Evolutionary conservation across 1,284 basidiomycete species (phyloP).

Genomic region (Athelia psychrophila): DNA sequence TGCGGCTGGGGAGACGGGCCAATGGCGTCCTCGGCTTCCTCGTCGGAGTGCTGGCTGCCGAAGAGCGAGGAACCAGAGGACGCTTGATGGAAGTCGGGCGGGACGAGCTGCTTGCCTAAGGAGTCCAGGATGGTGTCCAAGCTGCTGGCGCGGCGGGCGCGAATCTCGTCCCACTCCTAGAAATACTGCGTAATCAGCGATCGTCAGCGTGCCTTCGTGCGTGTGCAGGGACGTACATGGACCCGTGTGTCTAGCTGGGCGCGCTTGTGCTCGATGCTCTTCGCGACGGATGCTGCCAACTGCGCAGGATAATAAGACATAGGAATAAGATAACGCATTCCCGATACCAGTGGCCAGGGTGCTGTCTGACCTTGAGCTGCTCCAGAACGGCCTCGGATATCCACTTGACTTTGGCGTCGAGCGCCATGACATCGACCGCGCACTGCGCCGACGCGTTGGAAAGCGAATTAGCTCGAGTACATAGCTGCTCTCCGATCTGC

Average conservation of each 20-base stretch:
- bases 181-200: neutral
- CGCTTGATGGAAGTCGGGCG: slow-evolving; percentile 69
- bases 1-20: slow-evolving; percentile 15
- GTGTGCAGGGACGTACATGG: slow-evolving; percentile 43
- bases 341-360: too few species aligned
- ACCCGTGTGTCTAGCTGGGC: slow-evolving; percentile 54
- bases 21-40: slow-evolving; percentile 28
- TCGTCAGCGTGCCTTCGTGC: too few species aligned
- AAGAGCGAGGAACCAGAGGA: slow-evolving; percentile 70
- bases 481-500: slow-evolving; percentile 70
- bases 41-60: slow-evolving; percentile 64
- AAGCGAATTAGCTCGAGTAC: slow-evolving; percentile 56
- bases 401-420: slow-evolving; percentile 78
- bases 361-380: slow-evolving; percentile 58
- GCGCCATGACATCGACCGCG: slow-evolving; percentile 65
- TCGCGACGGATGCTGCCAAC: slow-evolving; percentile 70
- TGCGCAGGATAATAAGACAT: slow-evolving; percentile 24
- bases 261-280: slow-evolving; percentile 69
- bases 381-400: slow-evolving; percentile 67
- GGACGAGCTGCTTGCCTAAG: slow-evolving; percentile 66
- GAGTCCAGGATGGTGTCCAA: slow-evolving; percentile 70
- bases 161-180: slow-evolving; percentile 69
- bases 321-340: slow-evolving; percentile 1
- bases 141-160: slow-evolving; percentile 53
- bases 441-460: slow-evolving; percentile 60